Evolutionary conservation across 2,329 filamentous ascomycete species (phyloP).

Genomic region (Xylariomycetidae sp.): DNA sequence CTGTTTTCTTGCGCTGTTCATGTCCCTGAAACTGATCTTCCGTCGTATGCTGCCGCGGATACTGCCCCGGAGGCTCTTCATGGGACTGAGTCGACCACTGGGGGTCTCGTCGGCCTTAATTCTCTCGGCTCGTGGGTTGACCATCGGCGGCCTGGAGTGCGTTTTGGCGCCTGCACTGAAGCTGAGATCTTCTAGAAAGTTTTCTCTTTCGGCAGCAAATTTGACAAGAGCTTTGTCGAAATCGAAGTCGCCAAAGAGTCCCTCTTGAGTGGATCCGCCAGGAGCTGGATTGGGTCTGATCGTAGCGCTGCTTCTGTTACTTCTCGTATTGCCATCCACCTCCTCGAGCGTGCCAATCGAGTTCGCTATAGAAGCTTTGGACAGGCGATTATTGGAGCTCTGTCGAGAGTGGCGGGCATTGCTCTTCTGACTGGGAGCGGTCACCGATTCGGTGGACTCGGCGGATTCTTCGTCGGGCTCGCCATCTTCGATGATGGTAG

Average conservation of each 20-base stretch:
- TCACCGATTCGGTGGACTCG: conserved; percentile 22
- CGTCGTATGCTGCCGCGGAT: conserved; percentile 82
- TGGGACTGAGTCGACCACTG: conserved; percentile 47
- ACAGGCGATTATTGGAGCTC: conserved; percentile 53
- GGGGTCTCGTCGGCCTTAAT: conserved; percentile 67
- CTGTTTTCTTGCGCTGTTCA: conserved; percentile 90
- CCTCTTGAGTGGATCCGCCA: conserved; percentile 26
- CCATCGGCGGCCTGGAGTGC: conserved; percentile 62
- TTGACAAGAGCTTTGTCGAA: conserved; percentile 91
- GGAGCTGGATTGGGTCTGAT: conserved; percentile 42
- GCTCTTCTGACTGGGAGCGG: conserved; percentile 29
- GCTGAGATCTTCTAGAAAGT: conserved; percentile 85
- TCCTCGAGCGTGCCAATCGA: conserved; percentile 54
- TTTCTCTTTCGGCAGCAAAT: conserved; percentile 91
- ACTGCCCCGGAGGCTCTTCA: conserved; percentile 54
- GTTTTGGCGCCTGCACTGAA: conserved; percentile 80
- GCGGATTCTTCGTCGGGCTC: conserved; percentile 42
- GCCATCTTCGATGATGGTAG: conserved; percentile 57
- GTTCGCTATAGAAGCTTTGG: conserved; percentile 44
- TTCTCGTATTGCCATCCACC: conserved; percentile 49
- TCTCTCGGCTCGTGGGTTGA: conserved; percentile 74
- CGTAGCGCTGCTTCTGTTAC: conserved; percentile 61
- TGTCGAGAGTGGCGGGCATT: conserved; percentile 54
- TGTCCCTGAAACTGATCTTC: conserved; percentile 87
- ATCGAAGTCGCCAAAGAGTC: conserved; percentile 63